Evolutionary conservation across 768 basidiomycete genomes (phyloP).

Genomic region (Tylopilus rubrobrunneus): DNA sequence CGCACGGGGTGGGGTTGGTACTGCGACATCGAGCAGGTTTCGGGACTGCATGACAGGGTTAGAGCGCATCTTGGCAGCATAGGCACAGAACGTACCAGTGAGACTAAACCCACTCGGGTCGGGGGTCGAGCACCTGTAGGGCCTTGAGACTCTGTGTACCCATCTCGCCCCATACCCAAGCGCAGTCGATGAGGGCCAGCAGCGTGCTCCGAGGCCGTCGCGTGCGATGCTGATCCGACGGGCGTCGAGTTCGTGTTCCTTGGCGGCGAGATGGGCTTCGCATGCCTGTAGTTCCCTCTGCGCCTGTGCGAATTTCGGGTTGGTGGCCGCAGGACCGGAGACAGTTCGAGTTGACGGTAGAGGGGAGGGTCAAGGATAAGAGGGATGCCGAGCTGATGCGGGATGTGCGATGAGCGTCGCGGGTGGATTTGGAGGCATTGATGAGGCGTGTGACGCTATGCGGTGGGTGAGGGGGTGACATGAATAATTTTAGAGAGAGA

Average conservation of each 20-base stretch:
- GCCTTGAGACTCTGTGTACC: constrained; percentile 54
- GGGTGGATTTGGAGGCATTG: constrained; percentile 63
- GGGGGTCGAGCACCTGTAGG: too few species aligned
- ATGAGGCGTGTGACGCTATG: constrained; percentile 72
- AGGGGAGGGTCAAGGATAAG: constrained; percentile 34
- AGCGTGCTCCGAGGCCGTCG: too few species aligned
- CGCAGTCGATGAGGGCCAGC: constrained; percentile 71
- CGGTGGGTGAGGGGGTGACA: background rate
- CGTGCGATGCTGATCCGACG: constrained; percentile 52
- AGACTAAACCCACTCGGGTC: background rate
- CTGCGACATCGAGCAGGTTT: background rate
- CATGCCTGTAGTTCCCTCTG: constrained; percentile 81
- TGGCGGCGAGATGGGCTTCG: constrained; percentile 61
- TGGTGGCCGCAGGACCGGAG: constrained; percentile 15
- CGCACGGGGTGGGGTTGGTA: constrained; percentile 24
- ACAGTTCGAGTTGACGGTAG: constrained; percentile 25
- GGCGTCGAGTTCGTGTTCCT: constrained; percentile 60
- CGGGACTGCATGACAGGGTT: too few species aligned
- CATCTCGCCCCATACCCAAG: constrained; percentile 62
- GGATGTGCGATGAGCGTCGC: constrained; percentile 36
- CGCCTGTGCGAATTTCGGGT: constrained; percentile 56
- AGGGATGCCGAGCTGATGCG: constrained; percentile 41
- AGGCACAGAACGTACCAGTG: background rate
- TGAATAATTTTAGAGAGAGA: too few species aligned
- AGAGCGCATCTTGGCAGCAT: background rate